These are phyloP conservation scores for Serendipita sp. DNA, from an alignment of 768 basidiomycete genomes.

Conservation along the genomic window DNA sequence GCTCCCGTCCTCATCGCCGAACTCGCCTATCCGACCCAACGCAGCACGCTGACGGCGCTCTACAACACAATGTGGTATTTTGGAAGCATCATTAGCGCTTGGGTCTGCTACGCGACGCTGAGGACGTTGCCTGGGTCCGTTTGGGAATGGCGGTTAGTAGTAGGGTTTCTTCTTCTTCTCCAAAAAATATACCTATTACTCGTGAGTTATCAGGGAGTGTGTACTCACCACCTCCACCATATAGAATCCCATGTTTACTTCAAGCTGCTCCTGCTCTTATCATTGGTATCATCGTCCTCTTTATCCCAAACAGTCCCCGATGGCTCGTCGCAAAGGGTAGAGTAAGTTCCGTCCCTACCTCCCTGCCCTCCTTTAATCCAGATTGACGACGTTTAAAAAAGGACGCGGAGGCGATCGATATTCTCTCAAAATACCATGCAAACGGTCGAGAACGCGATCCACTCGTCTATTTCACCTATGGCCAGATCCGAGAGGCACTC, in stretches of 20 bases:
- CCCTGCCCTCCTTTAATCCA: neutral
- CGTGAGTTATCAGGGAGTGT: too few relatives aligned
- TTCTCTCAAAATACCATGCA: constrained; percentile 58
- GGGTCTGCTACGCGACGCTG: constrained; percentile 32
- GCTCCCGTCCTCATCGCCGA: constrained; percentile 49
- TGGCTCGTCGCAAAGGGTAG: constrained; percentile 46
- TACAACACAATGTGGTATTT: constrained; percentile 66
- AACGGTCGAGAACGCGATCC: neutral
- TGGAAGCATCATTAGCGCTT: constrained; percentile 45
- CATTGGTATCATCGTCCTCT: constrained; percentile 41
- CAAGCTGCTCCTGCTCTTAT: constrained; percentile 43
- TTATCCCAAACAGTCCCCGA: constrained; percentile 50
- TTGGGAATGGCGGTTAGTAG: constrained; percentile 16
- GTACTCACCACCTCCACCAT: constrained; percentile 8
- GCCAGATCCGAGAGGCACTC: constrained; percentile 49
- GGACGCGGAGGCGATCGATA: constrained; percentile 39
- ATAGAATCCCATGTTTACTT: constrained; percentile 39
- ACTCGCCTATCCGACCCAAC: constrained; percentile 48
- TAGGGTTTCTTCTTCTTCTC: constrained; percentile 15
- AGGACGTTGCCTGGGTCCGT: constrained; percentile 16
- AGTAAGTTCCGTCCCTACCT: neutral
- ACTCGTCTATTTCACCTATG: neutral
- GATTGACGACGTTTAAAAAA: neutral
- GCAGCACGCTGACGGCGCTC: constrained; percentile 31
- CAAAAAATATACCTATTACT: constrained; percentile 21